These are phyloP conservation scores for Xylariaceae sp. DNA, from an alignment of 2,329 filamentous ascomycete genomes.

Conservation along the genomic window DNA sequence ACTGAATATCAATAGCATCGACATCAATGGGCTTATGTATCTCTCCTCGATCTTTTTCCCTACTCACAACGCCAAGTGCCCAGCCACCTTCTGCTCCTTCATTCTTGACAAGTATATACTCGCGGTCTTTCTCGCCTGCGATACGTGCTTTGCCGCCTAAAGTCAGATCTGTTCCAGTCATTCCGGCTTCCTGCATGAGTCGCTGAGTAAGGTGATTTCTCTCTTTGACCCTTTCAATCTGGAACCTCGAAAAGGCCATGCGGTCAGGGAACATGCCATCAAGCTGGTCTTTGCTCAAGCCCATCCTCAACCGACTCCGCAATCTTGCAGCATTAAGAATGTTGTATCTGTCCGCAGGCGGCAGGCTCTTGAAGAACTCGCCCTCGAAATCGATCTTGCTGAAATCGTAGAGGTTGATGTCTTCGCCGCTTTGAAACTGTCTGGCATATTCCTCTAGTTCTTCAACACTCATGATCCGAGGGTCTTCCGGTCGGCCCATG, in stretches of 20 bases:
- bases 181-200: conserved; percentile 90
- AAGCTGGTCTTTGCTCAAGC: conserved; percentile 91
- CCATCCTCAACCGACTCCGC: conserved; percentile 88
- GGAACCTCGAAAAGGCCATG: conserved; percentile 95
- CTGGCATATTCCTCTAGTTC: conserved; percentile 91
- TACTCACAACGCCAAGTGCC: conserved; percentile 90
- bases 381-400: conserved; percentile 98
- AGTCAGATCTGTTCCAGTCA: conserved; percentile 73
- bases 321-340: conserved; percentile 92
- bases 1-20: conserved; percentile 62
- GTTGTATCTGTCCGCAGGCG: conserved; percentile 89
- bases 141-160: conserved; percentile 65
- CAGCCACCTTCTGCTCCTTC: conserved; percentile 93
- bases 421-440: conserved; percentile 89
- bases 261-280: conserved; percentile 96
- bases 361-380: conserved; percentile 89
- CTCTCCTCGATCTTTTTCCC: conserved; percentile 74
- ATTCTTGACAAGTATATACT: conserved; percentile 96
- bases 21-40: conserved; percentile 90
- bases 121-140: conserved; percentile 81
- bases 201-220: conserved; percentile 92
- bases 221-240: conserved; percentile 90
- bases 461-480: conserved; percentile 92
- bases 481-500: conserved; percentile 89
- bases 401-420: conserved; percentile 91